Evolutionary conservation across 164 flowering plant species (phyloP).

Genomic region (Tetrastigma voinierianum): DNA sequence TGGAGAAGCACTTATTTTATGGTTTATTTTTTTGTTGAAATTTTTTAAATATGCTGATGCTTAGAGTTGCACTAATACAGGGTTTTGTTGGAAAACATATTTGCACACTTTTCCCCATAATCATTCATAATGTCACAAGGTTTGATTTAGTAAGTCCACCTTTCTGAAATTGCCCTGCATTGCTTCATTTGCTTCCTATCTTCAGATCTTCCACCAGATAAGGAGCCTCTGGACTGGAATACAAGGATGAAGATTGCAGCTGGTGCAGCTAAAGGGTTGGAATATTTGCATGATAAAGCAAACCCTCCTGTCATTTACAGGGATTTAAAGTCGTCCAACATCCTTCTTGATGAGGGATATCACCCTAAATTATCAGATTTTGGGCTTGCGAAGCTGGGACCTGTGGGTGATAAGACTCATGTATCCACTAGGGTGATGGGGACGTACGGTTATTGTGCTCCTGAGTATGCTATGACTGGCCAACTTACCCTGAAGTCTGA

Average conservation of each 20-base stretch:
- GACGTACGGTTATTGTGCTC: no score
- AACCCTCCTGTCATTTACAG: no score
- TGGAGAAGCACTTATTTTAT: no score
- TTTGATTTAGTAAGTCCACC: not conserved
- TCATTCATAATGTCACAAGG: not conserved
- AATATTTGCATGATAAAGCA: constrained; percentile 2
- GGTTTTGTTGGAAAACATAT: no score
- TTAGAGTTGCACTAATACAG: no score
- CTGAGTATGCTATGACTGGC: constrained; percentile 48
- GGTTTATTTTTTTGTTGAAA: no score
- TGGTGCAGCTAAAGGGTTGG: constrained; percentile 3
- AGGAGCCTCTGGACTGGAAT: not conserved
- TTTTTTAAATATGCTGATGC: no score
- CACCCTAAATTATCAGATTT: not conserved
- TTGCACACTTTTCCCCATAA: not conserved
- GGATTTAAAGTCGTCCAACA: no score
- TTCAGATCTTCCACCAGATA: constrained; percentile 7
- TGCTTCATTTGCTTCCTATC: not conserved
- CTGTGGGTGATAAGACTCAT: not conserved
- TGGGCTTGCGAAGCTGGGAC: constrained; percentile 6
- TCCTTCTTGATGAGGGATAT: not conserved
- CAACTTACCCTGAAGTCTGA: constrained; percentile 86
- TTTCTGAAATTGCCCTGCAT: not conserved
- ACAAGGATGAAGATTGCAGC: not conserved
- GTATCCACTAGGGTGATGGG: not conserved